Percentiles rank a stretch among this genome's conserved stretches.
phyloP scores from a whole-genome alignment of 805 yeast genomes.

The Pichia paraexigua region DNA sequence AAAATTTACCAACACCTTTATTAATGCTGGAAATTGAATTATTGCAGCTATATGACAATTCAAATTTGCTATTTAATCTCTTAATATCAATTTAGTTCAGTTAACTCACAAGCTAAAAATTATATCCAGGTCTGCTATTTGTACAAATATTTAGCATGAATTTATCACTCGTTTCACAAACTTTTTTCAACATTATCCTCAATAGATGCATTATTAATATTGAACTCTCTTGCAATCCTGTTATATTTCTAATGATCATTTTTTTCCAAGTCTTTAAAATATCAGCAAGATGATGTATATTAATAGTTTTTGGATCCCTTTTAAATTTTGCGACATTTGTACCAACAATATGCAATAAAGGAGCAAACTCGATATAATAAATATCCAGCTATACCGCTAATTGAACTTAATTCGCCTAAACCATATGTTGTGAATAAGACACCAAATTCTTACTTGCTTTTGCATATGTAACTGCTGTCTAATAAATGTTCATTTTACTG shows the following conservation, averaged over 20 bases:
- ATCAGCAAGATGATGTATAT: slow-evolving; percentile 56
- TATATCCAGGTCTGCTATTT: slow-evolving; percentile 72
- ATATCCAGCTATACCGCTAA: slow-evolving; percentile 82
- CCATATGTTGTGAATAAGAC: slow-evolving; percentile 81
- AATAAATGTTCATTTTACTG: slow-evolving; percentile 83
- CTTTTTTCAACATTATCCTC: slow-evolving; percentile 35
- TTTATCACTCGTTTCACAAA: slow-evolving; percentile 59
- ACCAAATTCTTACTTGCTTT: slow-evolving; percentile 63
- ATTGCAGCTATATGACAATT: slow-evolving; percentile 16
- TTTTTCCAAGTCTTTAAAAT: slow-evolving; percentile 36
- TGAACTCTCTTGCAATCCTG: slow-evolving; percentile 47
- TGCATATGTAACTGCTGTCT: slow-evolving; percentile 85
- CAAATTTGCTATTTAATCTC: slow-evolving; percentile 28
- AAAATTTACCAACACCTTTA: slow-evolving; percentile 25
- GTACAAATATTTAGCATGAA: slow-evolving; percentile 50
- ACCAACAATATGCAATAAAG: slow-evolving; percentile 77
- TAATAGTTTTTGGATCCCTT: slow-evolving; percentile 9
- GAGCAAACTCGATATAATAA: slow-evolving; percentile 86
- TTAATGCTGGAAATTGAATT: slow-evolving; percentile 16
- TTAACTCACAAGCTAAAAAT: slow-evolving; percentile 69
- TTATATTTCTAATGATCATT: slow-evolving; percentile 67
- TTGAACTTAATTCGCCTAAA: slow-evolving; percentile 79
- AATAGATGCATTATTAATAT: slow-evolving; percentile 47
- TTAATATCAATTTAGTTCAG: slow-evolving; percentile 41
- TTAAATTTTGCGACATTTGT: slow-evolving; percentile 25